Base-by-base conservation (phyloP, 345 rosid species). In the Erodium maritimum region DNA sequence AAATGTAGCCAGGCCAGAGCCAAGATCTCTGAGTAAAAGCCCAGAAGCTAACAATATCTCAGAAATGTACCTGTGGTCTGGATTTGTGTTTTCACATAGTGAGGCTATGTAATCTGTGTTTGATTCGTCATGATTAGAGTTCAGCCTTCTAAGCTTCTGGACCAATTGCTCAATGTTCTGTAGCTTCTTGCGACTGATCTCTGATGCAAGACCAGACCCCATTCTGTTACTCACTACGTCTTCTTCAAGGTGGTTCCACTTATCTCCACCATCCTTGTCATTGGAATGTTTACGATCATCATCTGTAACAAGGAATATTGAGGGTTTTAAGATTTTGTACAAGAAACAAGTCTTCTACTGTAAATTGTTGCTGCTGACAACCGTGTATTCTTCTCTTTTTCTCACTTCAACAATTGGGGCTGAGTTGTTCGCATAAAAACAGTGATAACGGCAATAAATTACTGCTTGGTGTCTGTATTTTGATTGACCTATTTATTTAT, bases 1-100 rank as follows among this genome's bases (percentile, higher is more conserved):
- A 69, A 88, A 79, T 21, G 83, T 69, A 23, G 85, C 64, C 65
- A 78, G 69, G 55, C 80, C 79, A 19, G 93, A 75, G 56, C 79
- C 78, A 8, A 88, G 79, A 66, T 88, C 95, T 57, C 88, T 77
- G 22, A 91, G 93, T n/a, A 91, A 77, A 50, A 91, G 87, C 57
- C 98, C 98, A 0, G 98, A 91, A 60, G 98, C 95, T 69, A 93
- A 68, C 52, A 93, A 63, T 70, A 93, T 89, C 82, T 93, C 95
- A 0, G 96, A 88, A 63, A 93, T 77, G 79, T 93, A 93, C 77
- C 98, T 78, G 76, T 84, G 87, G 69, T 91, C 93, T 21, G 96
- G 96, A 65, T 77, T 80, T 37, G 79, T 59, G 76, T 80, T 86
- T 77, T 87, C 91, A 23, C 98, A 88, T 54, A 91, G 91, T 5